Evolutionary conservation across 345 rosid species (phyloP), one percentile per base, ranked within the genome.

Genomic region (Aurinia saxatilis): DNA sequence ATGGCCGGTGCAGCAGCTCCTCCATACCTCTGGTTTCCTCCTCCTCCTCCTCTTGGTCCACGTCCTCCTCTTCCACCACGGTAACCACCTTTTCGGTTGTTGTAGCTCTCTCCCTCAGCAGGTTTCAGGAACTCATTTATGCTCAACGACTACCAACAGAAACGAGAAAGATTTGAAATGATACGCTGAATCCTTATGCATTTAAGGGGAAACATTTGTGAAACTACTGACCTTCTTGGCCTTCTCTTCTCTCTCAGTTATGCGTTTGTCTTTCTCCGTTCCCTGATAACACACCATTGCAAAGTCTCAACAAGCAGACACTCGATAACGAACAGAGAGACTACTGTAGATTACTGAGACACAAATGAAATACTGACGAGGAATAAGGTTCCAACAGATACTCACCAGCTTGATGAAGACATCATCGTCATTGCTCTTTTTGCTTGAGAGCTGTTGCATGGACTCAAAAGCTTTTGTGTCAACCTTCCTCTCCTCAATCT

Each of bases 101-200:
- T 70, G 73, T 27, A 67, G 18, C 59, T 78, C 27, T 77, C 86
- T 30, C 88, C 88, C 44, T 84, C 82, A 39, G 80, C 81, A 45
- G 90, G 88, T 76, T 79, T 87, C 80, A 84, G 72, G 75, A 84
- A 87, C 67, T 84, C 91, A 46, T 81, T 82, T 30, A 84, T 78
- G 85, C 75, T 81, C 61, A 87, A 68, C 50, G 86, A 57, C 95
- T 87, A 48, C 13, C 13, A 47, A 47, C 41, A 63, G 25, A 37
- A 29, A 36, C 5, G 16, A 37, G 16, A 37, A 13, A 60, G 30
- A 6, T 39, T 19, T 51, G 5, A 5, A 25, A 41, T 10, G 29
- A 12, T 23, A 18, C 6, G 42, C 12, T 18, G 11, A 39, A 36
- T 13, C 8, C 30, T n/a, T 57, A 11, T 40, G 7, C 13, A 49